Base-by-base conservation (phyloP, 2,329 filamentous ascomycete genomes). In the Bipolaris bicolor region DNA sequence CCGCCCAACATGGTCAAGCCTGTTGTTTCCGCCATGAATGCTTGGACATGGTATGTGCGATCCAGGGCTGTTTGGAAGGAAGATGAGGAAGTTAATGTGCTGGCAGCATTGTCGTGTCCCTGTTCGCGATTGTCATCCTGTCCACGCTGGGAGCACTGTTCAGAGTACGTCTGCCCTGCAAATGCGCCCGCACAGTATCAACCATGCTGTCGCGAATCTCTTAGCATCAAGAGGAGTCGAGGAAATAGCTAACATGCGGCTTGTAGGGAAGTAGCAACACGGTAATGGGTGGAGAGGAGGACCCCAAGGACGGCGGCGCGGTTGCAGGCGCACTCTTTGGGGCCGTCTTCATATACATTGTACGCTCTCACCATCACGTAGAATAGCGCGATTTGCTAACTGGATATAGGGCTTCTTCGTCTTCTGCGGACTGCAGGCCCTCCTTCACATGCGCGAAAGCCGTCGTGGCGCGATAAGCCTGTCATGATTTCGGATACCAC, bases 341-440 rank as follows among this genome's bases (percentile, higher is more conserved):
- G 24, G 91, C 94, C 40, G 93, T 98, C 40, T 82, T 92, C 50
- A 89, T 98, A 73, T 98, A 98, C 75, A 86, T 84, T 66, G 94
- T 97, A 88, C 65, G 91, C 86, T n/a, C 18, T 9, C 16, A 39
- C 3, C 29, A n/a, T 10, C 2, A 13, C 18, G 33, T n/a, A 16
- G 15, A 7, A 0, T 2, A 5, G 10, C 4, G 16, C 36, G 24
- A 33, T 16, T 5, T 26, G 18, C 55, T 61, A 58, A 69, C 26
- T 20, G 6, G 24, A 31, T 13, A 36, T 45, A 69, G 93, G 88
- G 84, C 16, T 98, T 98, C 83, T 85, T 97, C 55, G 83, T 96
- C 49, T 97, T 96, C 80, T 98, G 94, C 79, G 90, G 89, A 56
- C 86, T 93, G 66, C 94, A 98, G 77, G 94, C 92, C 62, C 86